Base-by-base conservation (phyloP, 169 alveolate genomes). In the Plasmodium gallinaceum region DNA sequence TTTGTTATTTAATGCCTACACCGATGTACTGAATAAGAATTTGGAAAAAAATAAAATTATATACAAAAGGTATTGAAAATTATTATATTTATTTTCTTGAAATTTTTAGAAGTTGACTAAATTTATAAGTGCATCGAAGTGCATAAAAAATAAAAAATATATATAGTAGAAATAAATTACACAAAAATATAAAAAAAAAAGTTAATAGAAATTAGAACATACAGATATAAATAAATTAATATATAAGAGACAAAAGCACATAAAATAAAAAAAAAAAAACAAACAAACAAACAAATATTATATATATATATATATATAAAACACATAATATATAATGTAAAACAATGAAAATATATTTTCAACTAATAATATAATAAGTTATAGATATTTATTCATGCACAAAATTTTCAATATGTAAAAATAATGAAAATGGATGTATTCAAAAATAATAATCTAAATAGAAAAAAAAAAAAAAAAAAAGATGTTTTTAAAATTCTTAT, bases 121-220 rank as follows among this genome's bases (percentile, higher is more conserved):
- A 26, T 66, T 22, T 57, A 9, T 14, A 20, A 65, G 72, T 74
- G 88, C 88, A 74, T 61, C n/a, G 10, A 64, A 74, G 88, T 74
- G 88, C 88, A 74, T 37, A 42, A 37, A 64, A 18, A 42, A 24
- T 5, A 60, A 32, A 32, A 32, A 32, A 32, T 32, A 32, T 2
- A 32, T 32, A 32, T 32, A 32, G 39, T 32, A 32, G 39, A 32
- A 32, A 32, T 32, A 32, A 32, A 20, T 60, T 64, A 60, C 52
- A 74, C 72, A 60, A n/a, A 26, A 24, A 57, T 32, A 32, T n/a
- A 70, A 73, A 62, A n/a, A 57, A 22, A 48, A 18, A 60, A 32
- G 45, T 42, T 37, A 12, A 64, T 10, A 37, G 5, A 26, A 8
- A 46, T 32, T 32, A n/a, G 46, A 42, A 62, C 14, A 24, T 65